Percentiles rank a stretch among this genome's conserved stretches.
phyloP scores from a whole-genome alignment of 148 eudicot genomes.

The Silene uniflora region DNA sequence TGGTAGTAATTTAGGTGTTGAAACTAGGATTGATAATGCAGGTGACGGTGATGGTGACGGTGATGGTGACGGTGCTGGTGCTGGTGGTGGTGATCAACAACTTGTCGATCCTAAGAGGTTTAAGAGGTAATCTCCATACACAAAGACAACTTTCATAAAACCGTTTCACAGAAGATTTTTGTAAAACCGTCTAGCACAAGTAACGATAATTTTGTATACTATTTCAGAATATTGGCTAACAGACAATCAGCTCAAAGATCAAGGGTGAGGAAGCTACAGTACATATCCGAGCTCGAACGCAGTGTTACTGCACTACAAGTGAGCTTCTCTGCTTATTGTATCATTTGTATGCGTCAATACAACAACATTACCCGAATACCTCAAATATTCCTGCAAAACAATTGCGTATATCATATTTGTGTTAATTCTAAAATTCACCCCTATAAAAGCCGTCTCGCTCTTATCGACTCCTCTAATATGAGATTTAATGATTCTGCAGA shows the following conservation, averaged over 20 bases:
- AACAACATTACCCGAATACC: too few relatives aligned
- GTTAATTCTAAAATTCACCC: too few relatives aligned
- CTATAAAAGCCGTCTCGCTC: too few relatives aligned
- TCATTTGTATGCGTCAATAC: too few relatives aligned
- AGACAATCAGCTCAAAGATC: slow-evolving; percentile 90
- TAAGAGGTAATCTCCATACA: slow-evolving; percentile 48
- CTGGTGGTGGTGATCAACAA: slow-evolving; percentile 19
- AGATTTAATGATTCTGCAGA: slow-evolving; percentile 24
- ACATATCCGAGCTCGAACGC: slow-evolving; percentile 85
- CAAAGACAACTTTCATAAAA: neutral
- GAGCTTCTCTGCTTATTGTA: slow-evolving; percentile 4
- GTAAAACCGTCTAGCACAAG: neutral
- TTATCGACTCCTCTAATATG: too few relatives aligned
- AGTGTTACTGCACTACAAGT: slow-evolving; percentile 75
- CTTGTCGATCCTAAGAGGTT: slow-evolving; percentile 67
- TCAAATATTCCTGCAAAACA: too few relatives aligned
- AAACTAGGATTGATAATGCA: neutral
- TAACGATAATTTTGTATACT: neutral
- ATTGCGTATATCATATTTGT: too few relatives aligned
- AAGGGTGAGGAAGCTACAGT: slow-evolving; percentile 75
- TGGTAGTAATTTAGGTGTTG: slow-evolving; percentile 2
- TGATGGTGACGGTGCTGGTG: too few relatives aligned
- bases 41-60: neutral
- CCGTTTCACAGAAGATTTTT: too few relatives aligned
- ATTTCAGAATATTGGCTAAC: slow-evolving; percentile 68